Percentiles rank a stretch among this genome's conserved stretches.
Conservation (phyloP, 2,329 filamentous ascomycete genomes). For the Beauveria bassiana region DNA sequence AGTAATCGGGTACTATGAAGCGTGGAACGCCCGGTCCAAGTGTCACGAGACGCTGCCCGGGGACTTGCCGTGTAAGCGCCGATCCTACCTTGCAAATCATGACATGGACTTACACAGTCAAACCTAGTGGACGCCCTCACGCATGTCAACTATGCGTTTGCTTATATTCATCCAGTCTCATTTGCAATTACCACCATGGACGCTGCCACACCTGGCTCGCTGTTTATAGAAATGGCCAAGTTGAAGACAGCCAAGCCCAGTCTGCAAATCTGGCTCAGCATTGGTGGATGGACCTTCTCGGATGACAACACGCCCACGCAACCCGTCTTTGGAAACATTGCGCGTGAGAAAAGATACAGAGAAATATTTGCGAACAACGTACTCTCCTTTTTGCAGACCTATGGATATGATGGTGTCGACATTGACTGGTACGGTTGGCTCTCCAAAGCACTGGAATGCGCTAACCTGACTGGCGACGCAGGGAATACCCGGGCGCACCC, state of each 20-base stretch:
- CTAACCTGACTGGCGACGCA: not conserved
- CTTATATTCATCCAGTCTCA: conserved; percentile 16
- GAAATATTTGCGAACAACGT: conserved; percentile 25
- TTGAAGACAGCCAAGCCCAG: conserved; percentile 8
- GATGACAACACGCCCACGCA: conserved; percentile 19
- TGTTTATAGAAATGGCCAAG: not conserved
- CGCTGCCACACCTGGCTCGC: not conserved
- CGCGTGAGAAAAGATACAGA: conserved; percentile 17
- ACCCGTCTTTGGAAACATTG: conserved; percentile 24
- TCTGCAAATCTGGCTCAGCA: conserved; percentile 23
- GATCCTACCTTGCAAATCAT: too few relatives aligned
- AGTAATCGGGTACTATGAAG: not conserved
- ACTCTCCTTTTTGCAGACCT: not conserved
- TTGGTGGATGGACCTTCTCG: conserved; percentile 30
- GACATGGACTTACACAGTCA: too few relatives aligned
- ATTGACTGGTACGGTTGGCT: not conserved
- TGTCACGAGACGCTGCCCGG: not conserved
- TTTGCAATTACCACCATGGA: conserved; percentile 10
- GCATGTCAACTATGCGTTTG: conserved; percentile 21
- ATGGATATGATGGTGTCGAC: not conserved
- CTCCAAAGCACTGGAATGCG: too few relatives aligned
- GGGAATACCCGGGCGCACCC: conserved; percentile 12
- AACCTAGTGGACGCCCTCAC: conserved; percentile 15
- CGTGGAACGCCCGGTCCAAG: not conserved
- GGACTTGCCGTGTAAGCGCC: not conserved